Base-by-base conservation (phyloP, 192 early-diverging fungal genomes). In the Phlyctochytrium planicorne region DNA sequence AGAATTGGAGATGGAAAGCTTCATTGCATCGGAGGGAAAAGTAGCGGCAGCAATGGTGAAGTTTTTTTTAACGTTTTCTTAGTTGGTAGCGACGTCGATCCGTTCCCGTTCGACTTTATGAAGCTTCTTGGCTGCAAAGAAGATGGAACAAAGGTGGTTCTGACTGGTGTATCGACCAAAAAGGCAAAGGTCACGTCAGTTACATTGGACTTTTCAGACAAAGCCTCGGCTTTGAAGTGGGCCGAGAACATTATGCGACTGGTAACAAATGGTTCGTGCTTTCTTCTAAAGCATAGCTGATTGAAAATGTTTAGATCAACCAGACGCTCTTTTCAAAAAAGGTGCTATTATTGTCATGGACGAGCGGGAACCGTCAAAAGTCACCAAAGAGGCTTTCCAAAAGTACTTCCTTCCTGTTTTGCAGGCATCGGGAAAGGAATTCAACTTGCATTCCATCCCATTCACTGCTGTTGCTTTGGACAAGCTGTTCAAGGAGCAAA, bases 351-450 rank as follows among this genome's bases (percentile, higher is more conserved):
- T 47, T 20, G 6, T 47, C 10, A 6, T 47, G 20, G 40, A 47
- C 40, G 40, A 47, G 20, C 40, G 40, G 10, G 40, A 47, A 20
- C 40, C 40, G 20, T 47, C 40, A 14, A 47, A 47, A 20, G 10
- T 20, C 40, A 47, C 40, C 10, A 47, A 47, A 47, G 40, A 47
- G 40, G 40, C 40, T 47, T 47, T 47, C 40, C 40, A 47, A 47
- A 47, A 20, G 20, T 6, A 47, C 40, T 14, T 47, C 40, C 40
- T 47, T 20, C 40, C 40, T 14, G 40, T 47, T 20, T 20, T 47
- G 6, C 40, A 47, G 20, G 40, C 40, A 20, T 47, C 40, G 10
- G 40, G 40, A 20, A 47, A 47, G 40, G 40, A 47, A 20, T 47
- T 47, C 40, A 6, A 47, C 6, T 14, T 47, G 6, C 40, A 47